Percentiles rank a stretch among this genome's conserved stretches.
Conservation (phyloP, 768 basidiomycete genomes). For the Leucogyrophana mollusca region DNA sequence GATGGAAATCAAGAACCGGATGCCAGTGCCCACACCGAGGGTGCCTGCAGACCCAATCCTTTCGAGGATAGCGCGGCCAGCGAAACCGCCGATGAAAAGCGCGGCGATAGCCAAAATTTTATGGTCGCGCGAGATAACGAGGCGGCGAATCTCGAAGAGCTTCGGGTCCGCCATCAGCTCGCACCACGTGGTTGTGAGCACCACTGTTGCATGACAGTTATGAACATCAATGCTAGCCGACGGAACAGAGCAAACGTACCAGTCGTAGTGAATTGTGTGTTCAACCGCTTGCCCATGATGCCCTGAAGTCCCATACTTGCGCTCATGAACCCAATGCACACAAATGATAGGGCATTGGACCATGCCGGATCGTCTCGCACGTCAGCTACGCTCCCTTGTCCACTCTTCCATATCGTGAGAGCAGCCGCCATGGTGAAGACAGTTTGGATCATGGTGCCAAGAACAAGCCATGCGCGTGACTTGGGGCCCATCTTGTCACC, state of each 20-base stretch:
- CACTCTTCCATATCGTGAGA: constrained; percentile 69
- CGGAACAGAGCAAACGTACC: constrained; percentile 41
- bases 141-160: constrained; percentile 57
- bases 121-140: constrained; percentile 65
- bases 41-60: constrained; percentile 60
- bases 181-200: constrained; percentile 87
- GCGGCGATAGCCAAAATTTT: constrained; percentile 60
- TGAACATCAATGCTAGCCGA: background rate
- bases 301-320: constrained; percentile 83
- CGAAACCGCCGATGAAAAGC: constrained; percentile 80
- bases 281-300: constrained; percentile 78
- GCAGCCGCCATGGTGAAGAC: constrained; percentile 75
- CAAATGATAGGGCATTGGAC: constrained; percentile 65
- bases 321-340: constrained; percentile 76
- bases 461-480: constrained; percentile 71
- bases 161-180: constrained; percentile 82
- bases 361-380: constrained; percentile 65
- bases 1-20: constrained; percentile 59
- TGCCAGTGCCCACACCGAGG: constrained; percentile 63
- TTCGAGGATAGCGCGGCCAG: constrained; percentile 56
- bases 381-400: constrained; percentile 51
- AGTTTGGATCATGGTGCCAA: constrained; percentile 71
- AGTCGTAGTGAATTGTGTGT: constrained; percentile 77
- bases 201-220: constrained; percentile 43
- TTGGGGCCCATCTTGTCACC: constrained; percentile 79